phyloP scores from a whole-genome alignment of 495 filamentous ascomycete species.

The Cercophora scortea region DNA sequence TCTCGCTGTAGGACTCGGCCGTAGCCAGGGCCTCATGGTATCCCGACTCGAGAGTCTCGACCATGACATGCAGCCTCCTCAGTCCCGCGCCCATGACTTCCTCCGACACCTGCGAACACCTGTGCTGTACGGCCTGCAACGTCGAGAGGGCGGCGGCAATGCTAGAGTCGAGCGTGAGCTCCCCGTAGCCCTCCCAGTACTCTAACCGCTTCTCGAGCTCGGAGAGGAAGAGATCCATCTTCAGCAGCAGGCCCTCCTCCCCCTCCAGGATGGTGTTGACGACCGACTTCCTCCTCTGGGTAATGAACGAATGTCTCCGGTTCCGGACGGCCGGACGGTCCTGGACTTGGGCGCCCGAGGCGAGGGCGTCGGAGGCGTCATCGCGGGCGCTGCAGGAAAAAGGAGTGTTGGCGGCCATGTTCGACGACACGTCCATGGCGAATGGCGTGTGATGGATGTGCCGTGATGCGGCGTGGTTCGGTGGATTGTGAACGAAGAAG shows the following conservation, averaged over 20 bases:
- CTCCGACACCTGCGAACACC: conserved; percentile 85
- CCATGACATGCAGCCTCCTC: conserved; percentile 75
- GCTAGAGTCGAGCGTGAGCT: conserved; percentile 72
- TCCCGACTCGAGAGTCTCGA: conserved; percentile 85
- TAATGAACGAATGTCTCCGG: conserved; percentile 60
- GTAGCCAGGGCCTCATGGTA: conserved; percentile 84
- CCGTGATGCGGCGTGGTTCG: too few relatives aligned
- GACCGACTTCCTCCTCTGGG: conserved; percentile 50
- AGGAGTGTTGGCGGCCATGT: conserved; percentile 22
- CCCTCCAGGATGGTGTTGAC: conserved; percentile 56
- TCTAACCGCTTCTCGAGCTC: conserved; percentile 82
- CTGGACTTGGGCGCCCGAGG: conserved; percentile 25
- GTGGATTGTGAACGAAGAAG: too few relatives aligned
- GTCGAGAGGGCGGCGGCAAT: conserved; percentile 76
- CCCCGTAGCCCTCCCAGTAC: conserved; percentile 82
- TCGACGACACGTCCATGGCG: conserved; percentile 22
- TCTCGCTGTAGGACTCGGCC: conserved; percentile 83
- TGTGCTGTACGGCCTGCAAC: conserved; percentile 75
- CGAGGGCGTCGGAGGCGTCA: conserved; percentile 19
- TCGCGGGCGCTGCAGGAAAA: conserved; percentile 30
- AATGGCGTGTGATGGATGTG: neutral
- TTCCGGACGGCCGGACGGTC: conserved; percentile 24
- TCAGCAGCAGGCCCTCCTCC: conserved; percentile 59
- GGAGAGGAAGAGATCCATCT: conserved; percentile 72
- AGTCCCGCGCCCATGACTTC: conserved; percentile 83